phyloP scores from a whole-genome alignment of 2,329 filamentous ascomycete species.

The Diaporthe destruens region DNA sequence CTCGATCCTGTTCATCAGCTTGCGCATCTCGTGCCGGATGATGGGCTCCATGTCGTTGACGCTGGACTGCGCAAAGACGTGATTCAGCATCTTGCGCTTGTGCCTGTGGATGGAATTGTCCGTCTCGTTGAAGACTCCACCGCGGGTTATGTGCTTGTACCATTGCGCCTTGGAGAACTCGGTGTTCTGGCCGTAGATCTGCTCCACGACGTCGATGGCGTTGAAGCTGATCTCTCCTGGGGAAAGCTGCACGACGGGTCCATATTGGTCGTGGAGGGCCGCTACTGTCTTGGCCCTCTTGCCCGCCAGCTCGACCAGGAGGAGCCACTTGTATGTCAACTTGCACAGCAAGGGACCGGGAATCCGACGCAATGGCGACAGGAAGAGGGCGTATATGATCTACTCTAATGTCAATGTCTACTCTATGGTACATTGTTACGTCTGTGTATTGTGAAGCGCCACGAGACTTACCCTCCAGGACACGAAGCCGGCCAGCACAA shows the following conservation, averaged over 20 bases:
- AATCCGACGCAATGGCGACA: conserved; percentile 9
- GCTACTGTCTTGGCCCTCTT: conserved; percentile 2
- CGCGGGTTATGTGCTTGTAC: conserved; percentile 8
- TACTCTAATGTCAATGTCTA: background rate
- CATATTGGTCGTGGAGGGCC: conserved; percentile 2
- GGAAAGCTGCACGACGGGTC: conserved; percentile 14
- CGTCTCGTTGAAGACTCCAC: conserved; percentile 7
- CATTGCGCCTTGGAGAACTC: conserved; percentile 5
- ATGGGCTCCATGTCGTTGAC: conserved; percentile 18
- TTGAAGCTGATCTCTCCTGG: conserved; percentile 19
- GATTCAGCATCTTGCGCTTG: conserved; percentile 16
- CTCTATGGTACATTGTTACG: background rate
- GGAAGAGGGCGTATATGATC: conserved; percentile 8
- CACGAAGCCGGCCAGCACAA: background rate
- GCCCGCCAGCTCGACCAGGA: conserved; percentile 3
- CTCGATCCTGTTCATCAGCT: conserved; percentile 6
- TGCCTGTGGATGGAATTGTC: background rate
- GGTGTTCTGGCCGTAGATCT: conserved; percentile 13
- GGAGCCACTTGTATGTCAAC: conserved; percentile 7
- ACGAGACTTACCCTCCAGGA: background rate
- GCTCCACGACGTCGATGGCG: conserved; percentile 14
- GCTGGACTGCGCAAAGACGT: conserved; percentile 13
- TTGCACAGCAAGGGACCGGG: background rate
- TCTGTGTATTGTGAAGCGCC: background rate
- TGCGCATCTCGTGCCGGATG: conserved; percentile 8